These are phyloP conservation scores for Penicillium mononematosum DNA, from an alignment of 495 filamentous ascomycete genomes.

Conservation along the genomic window DNA sequence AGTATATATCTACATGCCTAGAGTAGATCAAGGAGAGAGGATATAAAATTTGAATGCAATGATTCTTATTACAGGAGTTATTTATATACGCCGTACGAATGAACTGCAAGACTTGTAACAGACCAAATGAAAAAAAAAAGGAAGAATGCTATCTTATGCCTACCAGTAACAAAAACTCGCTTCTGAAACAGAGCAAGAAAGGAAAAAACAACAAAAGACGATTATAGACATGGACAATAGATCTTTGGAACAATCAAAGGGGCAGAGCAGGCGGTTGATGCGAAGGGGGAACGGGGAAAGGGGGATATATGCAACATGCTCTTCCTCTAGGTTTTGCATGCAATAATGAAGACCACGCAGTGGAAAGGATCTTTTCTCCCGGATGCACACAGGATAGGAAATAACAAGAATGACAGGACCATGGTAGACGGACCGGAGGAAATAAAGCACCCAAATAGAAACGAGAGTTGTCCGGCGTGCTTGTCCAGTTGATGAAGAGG, in stretches of 20 bases:
- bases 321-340: constrained; percentile 11
- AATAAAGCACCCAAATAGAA: constrained; percentile 13
- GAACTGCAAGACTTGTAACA: constrained; percentile 2
- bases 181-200: constrained; percentile 34
- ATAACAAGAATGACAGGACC: constrained; percentile 12
- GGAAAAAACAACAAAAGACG: constrained; percentile 17
- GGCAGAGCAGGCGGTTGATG: constrained; percentile 8
- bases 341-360: constrained; percentile 13
- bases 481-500: constrained; percentile 11
- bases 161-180: constrained; percentile 29
- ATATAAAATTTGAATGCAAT: background rate
- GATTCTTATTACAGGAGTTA: constrained; percentile 12
- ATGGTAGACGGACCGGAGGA: constrained; percentile 8
- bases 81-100: constrained; percentile 14
- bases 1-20: background rate
- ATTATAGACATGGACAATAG: constrained; percentile 37
- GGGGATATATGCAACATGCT: constrained; percentile 34
- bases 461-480: constrained; percentile 2
- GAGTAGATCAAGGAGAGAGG: background rate
- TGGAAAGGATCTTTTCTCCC: constrained; percentile 15
- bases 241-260: constrained; percentile 25
- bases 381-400: constrained; percentile 1
- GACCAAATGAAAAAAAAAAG: constrained; percentile 12
- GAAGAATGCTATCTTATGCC: constrained; percentile 38
- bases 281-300: constrained; percentile 15